Evolutionary conservation across 805 yeast species (phyloP).

Genomic region (Hemisphaericaspora nanyangensis): DNA sequence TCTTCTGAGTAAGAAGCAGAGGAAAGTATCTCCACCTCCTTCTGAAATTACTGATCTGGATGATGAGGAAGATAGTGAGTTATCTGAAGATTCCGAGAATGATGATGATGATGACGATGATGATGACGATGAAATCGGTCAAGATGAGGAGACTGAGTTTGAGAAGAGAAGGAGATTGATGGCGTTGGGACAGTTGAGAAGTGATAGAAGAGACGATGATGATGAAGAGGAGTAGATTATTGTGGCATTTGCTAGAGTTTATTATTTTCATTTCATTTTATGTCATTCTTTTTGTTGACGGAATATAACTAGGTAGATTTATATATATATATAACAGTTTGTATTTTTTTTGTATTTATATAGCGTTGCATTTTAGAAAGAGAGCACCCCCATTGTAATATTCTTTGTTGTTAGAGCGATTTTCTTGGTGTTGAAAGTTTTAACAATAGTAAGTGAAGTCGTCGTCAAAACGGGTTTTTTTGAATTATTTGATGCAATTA

Average conservation of each 20-base stretch:
- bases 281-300: no score
- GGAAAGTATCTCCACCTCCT: slow-evolving; percentile 4
- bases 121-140: slow-evolving; percentile 17
- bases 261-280: background rate
- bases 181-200: slow-evolving; percentile 46
- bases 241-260: background rate
- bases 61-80: slow-evolving; percentile 10
- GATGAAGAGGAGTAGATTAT: slow-evolving; percentile 33
- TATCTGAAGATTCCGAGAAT: slow-evolving; percentile 17
- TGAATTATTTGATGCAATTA: no score
- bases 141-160: slow-evolving; percentile 53
- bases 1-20: background rate
- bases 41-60: slow-evolving; percentile 1
- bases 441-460: no score
- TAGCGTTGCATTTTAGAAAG: no score
- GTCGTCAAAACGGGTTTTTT: no score
- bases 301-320: no score
- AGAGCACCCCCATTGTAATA: no score
- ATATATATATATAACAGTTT: no score
- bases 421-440: no score
- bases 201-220: slow-evolving; percentile 41
- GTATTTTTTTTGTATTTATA: background rate
- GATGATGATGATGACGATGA: slow-evolving; percentile 15
- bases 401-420: no score
- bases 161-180: slow-evolving; percentile 62